phyloP scores from a whole-genome alignment of 371 early-diverging fungal species.

The Batrachochytrium dendrobatidis region DNA sequence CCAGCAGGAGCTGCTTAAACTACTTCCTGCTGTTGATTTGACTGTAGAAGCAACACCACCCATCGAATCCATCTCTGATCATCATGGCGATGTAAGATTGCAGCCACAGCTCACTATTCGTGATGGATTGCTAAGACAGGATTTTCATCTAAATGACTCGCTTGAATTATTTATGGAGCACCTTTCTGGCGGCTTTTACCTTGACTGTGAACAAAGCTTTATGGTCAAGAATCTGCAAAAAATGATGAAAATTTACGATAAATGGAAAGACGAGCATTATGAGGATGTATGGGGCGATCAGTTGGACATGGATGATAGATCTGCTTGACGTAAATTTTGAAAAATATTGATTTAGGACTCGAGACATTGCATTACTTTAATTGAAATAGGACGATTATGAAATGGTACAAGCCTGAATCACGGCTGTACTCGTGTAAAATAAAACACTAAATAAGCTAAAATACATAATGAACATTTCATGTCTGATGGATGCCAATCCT shows the following conservation, averaged over 20 bases:
- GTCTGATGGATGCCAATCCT: too few species aligned
- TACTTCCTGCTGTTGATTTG: not conserved
- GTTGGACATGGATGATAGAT: not conserved
- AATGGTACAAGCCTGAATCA: too few species aligned
- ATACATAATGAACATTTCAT: too few species aligned
- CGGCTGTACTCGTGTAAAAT: too few species aligned
- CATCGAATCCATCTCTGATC: too few species aligned
- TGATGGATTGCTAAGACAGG: not conserved
- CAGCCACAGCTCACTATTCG: not conserved
- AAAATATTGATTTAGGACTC: too few species aligned
- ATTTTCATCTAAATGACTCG: not conserved
- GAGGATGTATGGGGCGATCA: slow-evolving; percentile 5
- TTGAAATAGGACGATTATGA: too few species aligned
- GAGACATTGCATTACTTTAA: too few species aligned
- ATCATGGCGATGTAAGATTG: not conserved
- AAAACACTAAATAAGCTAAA: too few species aligned
- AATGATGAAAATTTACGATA: not conserved
- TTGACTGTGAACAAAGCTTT: not conserved
- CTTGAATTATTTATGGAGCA: not conserved
- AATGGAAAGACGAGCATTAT: not conserved
- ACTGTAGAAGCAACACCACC: too few species aligned
- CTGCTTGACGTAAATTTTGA: too few species aligned
- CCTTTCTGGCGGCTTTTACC: not conserved
- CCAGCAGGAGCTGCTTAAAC: not conserved
- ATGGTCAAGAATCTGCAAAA: not conserved